Evolutionary conservation across 179 eudicot species (phyloP).

Genomic region (Corrigiola litoralis): DNA sequence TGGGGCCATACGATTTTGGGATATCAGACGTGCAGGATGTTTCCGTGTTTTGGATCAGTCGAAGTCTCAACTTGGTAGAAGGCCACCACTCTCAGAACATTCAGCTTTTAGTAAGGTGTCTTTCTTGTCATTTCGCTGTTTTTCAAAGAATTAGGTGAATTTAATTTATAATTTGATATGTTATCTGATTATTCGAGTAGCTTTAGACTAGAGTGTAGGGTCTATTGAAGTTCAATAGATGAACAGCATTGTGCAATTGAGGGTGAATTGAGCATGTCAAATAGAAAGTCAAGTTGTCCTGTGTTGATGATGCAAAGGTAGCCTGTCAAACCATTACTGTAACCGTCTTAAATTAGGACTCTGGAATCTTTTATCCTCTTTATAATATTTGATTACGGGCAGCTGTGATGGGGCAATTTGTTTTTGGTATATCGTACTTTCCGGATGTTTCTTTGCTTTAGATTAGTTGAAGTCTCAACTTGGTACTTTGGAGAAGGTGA

Average conservation of each 20-base stretch:
- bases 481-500: conserved; percentile 87
- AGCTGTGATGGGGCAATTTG: conserved; percentile 99
- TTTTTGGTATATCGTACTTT: conserved; percentile 93
- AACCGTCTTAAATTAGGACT: too few relatives aligned
- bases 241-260: background rate
- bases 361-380: too few relatives aligned
- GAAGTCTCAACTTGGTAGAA: conserved; percentile 85
- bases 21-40: conserved; percentile 94
- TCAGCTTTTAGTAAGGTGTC: conserved; percentile 56
- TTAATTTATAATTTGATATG: background rate
- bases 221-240: background rate
- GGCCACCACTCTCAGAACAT: conserved; percentile 55
- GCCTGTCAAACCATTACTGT: too few relatives aligned
- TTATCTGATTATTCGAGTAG: too few relatives aligned
- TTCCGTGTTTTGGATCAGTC: conserved; percentile 88
- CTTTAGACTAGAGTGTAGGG: background rate
- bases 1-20: conserved; percentile 99
- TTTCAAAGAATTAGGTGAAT: background rate
- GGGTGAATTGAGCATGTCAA: background rate
- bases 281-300: background rate
- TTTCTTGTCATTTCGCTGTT: conserved; percentile 9
- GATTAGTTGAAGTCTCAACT: conserved; percentile 88
- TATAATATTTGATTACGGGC: conserved; percentile 82
- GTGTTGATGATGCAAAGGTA: background rate
- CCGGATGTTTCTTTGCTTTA: conserved; percentile 87